Conservation (phyloP, 495 filamentous ascomycete genomes). For the Tuber borchii region DNA sequence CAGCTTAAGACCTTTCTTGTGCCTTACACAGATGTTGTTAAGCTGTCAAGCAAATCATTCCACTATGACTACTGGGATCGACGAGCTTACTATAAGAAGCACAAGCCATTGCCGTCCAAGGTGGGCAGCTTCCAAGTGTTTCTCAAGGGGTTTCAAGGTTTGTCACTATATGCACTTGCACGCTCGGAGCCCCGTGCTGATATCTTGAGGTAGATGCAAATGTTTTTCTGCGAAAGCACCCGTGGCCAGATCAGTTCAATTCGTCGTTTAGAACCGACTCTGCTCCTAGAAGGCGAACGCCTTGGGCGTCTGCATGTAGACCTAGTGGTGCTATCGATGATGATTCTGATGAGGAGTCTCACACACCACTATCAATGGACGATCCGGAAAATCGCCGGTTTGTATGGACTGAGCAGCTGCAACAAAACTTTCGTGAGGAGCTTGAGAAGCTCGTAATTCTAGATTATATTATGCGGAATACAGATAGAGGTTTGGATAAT, state of each 20-base stretch:
- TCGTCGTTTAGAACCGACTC: constrained; percentile 67
- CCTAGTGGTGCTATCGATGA: constrained; percentile 64
- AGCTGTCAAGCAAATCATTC: constrained; percentile 91
- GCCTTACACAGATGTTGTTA: constrained; percentile 91
- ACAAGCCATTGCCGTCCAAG: constrained; percentile 83
- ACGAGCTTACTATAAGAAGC: constrained; percentile 75
- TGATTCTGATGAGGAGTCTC: constrained; percentile 55
- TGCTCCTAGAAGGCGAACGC: constrained; percentile 62
- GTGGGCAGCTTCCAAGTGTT: constrained; percentile 96
- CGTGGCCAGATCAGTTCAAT: constrained; percentile 92
- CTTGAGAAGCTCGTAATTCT: constrained; percentile 95
- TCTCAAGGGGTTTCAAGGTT: constrained; percentile 76
- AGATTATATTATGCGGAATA: constrained; percentile 99
- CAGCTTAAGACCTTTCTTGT: constrained; percentile 86
- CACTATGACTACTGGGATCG: constrained; percentile 97
- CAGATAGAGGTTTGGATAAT: constrained; percentile 91
- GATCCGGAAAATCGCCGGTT: constrained; percentile 53
- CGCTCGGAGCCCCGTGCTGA: constrained; percentile 14
- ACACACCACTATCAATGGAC: constrained; percentile 46
- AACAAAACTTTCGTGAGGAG: constrained; percentile 89
- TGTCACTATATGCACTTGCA: not conserved
- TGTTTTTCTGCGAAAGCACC: constrained; percentile 85
- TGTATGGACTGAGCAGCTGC: constrained; percentile 80
- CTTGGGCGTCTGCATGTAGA: constrained; percentile 81
- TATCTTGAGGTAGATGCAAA: constrained; percentile 61